Evolutionary conservation across 352 stramenopile species (phyloP).

Genomic region (Pythium volutum): DNA sequence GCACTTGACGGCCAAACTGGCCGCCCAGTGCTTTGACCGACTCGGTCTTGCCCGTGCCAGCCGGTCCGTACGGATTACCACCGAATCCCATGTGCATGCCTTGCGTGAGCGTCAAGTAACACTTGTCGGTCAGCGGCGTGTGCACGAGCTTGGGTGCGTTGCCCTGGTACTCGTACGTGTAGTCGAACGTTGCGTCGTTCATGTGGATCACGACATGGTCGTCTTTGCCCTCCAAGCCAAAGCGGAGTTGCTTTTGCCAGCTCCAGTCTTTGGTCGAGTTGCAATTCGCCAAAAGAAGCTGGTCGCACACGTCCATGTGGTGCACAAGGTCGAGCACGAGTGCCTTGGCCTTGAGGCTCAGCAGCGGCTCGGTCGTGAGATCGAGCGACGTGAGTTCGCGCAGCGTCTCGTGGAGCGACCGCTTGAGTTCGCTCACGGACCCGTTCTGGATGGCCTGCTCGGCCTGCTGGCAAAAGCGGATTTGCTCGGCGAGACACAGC

Average conservation of each 20-base stretch:
- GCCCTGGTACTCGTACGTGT: slow-evolving; percentile 92
- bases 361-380: slow-evolving; percentile 80
- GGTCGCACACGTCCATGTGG: slow-evolving; percentile 93
- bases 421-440: slow-evolving; percentile 60
- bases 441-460: slow-evolving; percentile 86
- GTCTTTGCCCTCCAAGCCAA: slow-evolving; percentile 55
- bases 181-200: slow-evolving; percentile 66
- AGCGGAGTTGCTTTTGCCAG: slow-evolving; percentile 89
- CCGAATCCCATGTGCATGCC: slow-evolving; percentile 85
- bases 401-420: slow-evolving; percentile 55
- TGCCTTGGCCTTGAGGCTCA: slow-evolving; percentile 93
- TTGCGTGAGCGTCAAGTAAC: slow-evolving; percentile 88
- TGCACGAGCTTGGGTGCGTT: slow-evolving; percentile 88
- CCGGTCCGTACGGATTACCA: slow-evolving; percentile 87
- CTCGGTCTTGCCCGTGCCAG: slow-evolving; percentile 91
- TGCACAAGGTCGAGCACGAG: slow-evolving; percentile 96
- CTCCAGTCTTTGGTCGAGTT: slow-evolving; percentile 59
- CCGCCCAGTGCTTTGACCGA: slow-evolving; percentile 87
- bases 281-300: slow-evolving; percentile 69
- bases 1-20: slow-evolving; percentile 78
- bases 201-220: slow-evolving; percentile 37
- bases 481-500: slow-evolving; percentile 89
- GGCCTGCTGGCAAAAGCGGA: slow-evolving; percentile 89
- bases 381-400: slow-evolving; percentile 81
- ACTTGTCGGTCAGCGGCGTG: slow-evolving; percentile 89